Conservation (phyloP, 345 rosid species). For the Viola odorata region DNA sequence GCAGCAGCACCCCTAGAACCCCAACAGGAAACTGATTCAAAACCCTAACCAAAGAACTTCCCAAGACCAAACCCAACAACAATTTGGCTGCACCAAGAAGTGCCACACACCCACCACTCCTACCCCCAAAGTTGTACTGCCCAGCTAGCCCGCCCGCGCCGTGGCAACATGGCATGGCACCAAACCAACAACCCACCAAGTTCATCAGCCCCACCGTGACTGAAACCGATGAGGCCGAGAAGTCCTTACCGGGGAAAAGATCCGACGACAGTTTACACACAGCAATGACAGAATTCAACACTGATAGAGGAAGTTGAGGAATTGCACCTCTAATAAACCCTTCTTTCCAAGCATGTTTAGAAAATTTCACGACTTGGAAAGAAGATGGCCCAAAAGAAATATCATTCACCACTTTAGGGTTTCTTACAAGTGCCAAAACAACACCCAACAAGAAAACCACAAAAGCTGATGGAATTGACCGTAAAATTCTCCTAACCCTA, state of each 20-base stretch:
- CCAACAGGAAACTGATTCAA: slow-evolving; percentile 73
- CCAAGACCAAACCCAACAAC: slow-evolving; percentile 58
- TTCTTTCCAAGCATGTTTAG: slow-evolving; percentile 56
- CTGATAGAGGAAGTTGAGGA: slow-evolving; percentile 73
- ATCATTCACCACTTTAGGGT: slow-evolving; percentile 38
- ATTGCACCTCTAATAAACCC: slow-evolving; percentile 77
- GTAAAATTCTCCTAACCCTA: slow-evolving; percentile 31
- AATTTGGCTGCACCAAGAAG: slow-evolving; percentile 57
- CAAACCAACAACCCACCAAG: slow-evolving; percentile 82
- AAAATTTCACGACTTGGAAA: slow-evolving; percentile 38
- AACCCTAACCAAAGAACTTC: slow-evolving; percentile 59
- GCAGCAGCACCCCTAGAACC: slow-evolving; percentile 57
- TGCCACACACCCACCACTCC: slow-evolving; percentile 82
- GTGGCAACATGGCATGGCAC: slow-evolving; percentile 88
- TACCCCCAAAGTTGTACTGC: slow-evolving; percentile 83
- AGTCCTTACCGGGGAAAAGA: slow-evolving; percentile 66
- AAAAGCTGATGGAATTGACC: slow-evolving; percentile 63
- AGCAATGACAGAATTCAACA: slow-evolving; percentile 77
- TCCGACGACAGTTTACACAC: slow-evolving; percentile 75
- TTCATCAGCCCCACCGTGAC: slow-evolving; percentile 76
- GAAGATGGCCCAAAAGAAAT: slow-evolving; percentile 61
- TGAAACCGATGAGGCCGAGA: slow-evolving; percentile 62
- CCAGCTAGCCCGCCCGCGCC: slow-evolving; percentile 90
- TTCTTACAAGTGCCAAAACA: slow-evolving; percentile 53
- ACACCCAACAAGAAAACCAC: slow-evolving; percentile 65